Evolutionary conservation across 345 rosid species (phyloP).

Genomic region (Moricandia moricandioides): DNA sequence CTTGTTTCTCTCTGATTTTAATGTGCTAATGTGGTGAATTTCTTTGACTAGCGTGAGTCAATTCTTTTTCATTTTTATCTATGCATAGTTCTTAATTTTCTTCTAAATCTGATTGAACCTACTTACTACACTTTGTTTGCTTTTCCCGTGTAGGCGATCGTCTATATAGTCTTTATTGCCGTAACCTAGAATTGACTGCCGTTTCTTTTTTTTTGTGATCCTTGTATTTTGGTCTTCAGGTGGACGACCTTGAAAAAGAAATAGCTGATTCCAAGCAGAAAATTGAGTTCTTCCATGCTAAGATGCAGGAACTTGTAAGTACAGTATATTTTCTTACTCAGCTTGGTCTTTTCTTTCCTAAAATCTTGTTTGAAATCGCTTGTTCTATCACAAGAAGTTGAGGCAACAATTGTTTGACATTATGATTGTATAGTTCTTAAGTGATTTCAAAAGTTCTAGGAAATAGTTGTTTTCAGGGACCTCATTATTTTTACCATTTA

Average conservation of each 20-base stretch:
- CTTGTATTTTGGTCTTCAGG: slow-evolving; percentile 49
- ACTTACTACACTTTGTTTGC: background rate
- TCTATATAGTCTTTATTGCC: slow-evolving; percentile 1
- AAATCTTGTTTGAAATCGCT: background rate
- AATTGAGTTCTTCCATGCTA: slow-evolving; percentile 72
- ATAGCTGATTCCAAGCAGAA: slow-evolving; percentile 74
- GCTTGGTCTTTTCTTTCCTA: background rate
- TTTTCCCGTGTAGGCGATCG: slow-evolving; percentile 4
- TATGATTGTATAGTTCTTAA: background rate
- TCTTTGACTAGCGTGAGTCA: background rate
- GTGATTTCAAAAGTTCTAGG: slow-evolving; percentile 5
- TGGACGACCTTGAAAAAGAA: slow-evolving; percentile 87
- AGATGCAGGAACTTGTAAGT: slow-evolving; percentile 99
- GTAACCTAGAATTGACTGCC: background rate
- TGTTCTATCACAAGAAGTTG: slow-evolving; percentile 6
- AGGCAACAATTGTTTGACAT: background rate
- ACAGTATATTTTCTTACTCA: slow-evolving; percentile 36
- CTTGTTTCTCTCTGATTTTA: slow-evolving; percentile 32
- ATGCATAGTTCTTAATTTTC: background rate
- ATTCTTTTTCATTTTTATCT: background rate
- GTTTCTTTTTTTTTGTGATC: background rate
- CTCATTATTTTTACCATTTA: background rate
- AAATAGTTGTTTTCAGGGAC: slow-evolving; percentile 7
- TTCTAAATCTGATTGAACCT: background rate
- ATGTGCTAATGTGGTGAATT: slow-evolving; percentile 21